A percentile compares a stretch with the other conserved stretches of the same genome.
Conservation (phyloP, 2,329 filamentous ascomycete genomes). For the Cytospora mali region DNA sequence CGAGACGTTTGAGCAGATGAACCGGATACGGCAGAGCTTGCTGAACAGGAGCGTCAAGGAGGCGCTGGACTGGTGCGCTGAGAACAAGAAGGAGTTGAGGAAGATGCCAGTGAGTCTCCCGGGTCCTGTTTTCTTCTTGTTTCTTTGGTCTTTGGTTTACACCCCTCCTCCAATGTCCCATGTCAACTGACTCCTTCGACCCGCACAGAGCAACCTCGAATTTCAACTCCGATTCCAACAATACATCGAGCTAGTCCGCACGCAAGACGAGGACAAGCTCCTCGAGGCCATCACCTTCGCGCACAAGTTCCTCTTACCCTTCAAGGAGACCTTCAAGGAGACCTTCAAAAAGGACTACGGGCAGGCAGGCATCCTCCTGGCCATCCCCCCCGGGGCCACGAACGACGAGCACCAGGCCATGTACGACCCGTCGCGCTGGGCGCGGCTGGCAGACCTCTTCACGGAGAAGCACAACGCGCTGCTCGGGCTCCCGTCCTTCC, state of each 20-base stretch:
- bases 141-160: too few relatives aligned
- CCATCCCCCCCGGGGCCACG: slow-evolving; percentile 64
- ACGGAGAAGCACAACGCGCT: slow-evolving; percentile 84
- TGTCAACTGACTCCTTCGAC: slow-evolving; percentile 3
- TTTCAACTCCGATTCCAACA: slow-evolving; percentile 93
- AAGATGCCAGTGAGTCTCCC: slow-evolving; percentile 72
- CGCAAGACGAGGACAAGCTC: slow-evolving; percentile 63
- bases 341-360: slow-evolving; percentile 69
- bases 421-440: slow-evolving; percentile 76
- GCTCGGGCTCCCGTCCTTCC: slow-evolving; percentile 77
- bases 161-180: neutral
- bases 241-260: slow-evolving; percentile 87
- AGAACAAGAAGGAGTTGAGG: slow-evolving; percentile 90
- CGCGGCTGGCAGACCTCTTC: slow-evolving; percentile 76
- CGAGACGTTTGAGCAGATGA: slow-evolving; percentile 82
- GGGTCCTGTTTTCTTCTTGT: too few relatives aligned
- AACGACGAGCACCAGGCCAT: slow-evolving; percentile 54
- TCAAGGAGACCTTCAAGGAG: slow-evolving; percentile 54
- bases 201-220: slow-evolving; percentile 73
- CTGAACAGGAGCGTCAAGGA: slow-evolving; percentile 71
- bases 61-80: slow-evolving; percentile 85
- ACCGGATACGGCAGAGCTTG: slow-evolving; percentile 74
- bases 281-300: slow-evolving; percentile 81
- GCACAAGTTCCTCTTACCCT: slow-evolving; percentile 76
- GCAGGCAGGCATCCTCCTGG: slow-evolving; percentile 78